Evolutionary conservation across 805 yeast genomes (phyloP), one percentile per base, ranked within the genome.

Genomic region (Kluyveromyces nonfermentans): DNA sequence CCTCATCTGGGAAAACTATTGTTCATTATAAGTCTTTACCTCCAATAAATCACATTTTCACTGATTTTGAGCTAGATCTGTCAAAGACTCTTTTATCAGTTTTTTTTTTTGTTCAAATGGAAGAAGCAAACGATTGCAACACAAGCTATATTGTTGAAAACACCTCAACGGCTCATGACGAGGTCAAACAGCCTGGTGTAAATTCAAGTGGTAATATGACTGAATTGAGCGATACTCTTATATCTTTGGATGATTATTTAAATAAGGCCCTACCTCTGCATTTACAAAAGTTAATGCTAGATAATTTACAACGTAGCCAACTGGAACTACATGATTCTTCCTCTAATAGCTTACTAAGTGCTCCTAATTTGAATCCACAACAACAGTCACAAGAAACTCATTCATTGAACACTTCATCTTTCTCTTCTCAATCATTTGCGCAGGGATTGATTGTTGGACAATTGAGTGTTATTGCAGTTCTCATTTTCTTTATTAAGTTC

Each of bases 391-490:
- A 38, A 19, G 14, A 31, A 21, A n/a, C 18, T 12, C n/a, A 15
- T 3, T 14, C 18, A 7, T 12, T 19, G 21, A 21, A 14, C 18
- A 19, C 14, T 8, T 30, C 46, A 8, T 46, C 55, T 2, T 51
- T 55, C 35, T 54, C 57, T 12, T 52, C 65, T 3, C 78, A 85
- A 83, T 75, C 84, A n/a, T 85, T 85, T 54, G 77, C 87, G 0
- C 85, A 82, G 51, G 94, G 94, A 1, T 67, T 85, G 12, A 65
- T 84, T 1, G 47, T 84, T 2, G 94, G 94, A 0, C 93, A 85
- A 56, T 52, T 82, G 14, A 80, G 86, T 52, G 87, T 85, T 9
- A 74, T 85, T 36, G 50, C 82, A 1, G 70, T 82, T 10, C 62
- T 83, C 33, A 71, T 75, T 3, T 71, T 82, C 30, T 82, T 85